These are phyloP conservation scores for Ogataea kodamae DNA, from an alignment of 805 yeast genomes.

Conservation along the genomic window DNA sequence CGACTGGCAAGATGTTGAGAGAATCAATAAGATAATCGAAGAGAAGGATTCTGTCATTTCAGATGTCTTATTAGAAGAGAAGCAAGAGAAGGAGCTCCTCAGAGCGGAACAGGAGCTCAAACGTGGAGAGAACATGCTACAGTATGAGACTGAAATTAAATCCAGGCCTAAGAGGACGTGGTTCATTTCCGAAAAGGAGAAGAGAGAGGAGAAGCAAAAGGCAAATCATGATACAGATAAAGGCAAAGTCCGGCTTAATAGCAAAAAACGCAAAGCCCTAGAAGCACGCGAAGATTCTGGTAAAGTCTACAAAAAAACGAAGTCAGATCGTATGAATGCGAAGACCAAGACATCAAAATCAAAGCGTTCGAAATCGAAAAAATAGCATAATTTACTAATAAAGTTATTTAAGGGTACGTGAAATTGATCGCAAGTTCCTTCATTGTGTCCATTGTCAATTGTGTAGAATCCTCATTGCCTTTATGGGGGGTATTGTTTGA, in stretches of 20 bases:
- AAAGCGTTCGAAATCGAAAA: too few species aligned
- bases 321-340: conserved; percentile 52
- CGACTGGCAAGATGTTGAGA: conserved; percentile 85
- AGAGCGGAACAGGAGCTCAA: conserved; percentile 88
- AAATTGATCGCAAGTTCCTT: too few species aligned
- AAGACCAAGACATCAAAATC: conserved; percentile 31
- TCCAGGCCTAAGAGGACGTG: conserved; percentile 95
- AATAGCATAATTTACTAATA: too few species aligned
- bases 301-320: conserved; percentile 77
- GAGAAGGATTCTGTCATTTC: conserved; percentile 57
- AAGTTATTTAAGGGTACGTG: too few species aligned
- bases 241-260: conserved; percentile 51
- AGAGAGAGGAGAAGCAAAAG: conserved; percentile 43
- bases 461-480: too few species aligned
- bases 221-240: conserved; percentile 24
- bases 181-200: conserved; percentile 70
- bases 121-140: conserved; percentile 80
- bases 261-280: conserved; percentile 64
- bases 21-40: conserved; percentile 57
- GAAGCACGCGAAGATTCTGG: conserved; percentile 57
- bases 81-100: conserved; percentile 78
- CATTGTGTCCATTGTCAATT: too few species aligned
- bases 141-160: conserved; percentile 75
- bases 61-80: conserved; percentile 84
- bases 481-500: too few species aligned